Evolutionary conservation across 306 rosid species (phyloP).

Genomic region (Crataegus laevigata): DNA sequence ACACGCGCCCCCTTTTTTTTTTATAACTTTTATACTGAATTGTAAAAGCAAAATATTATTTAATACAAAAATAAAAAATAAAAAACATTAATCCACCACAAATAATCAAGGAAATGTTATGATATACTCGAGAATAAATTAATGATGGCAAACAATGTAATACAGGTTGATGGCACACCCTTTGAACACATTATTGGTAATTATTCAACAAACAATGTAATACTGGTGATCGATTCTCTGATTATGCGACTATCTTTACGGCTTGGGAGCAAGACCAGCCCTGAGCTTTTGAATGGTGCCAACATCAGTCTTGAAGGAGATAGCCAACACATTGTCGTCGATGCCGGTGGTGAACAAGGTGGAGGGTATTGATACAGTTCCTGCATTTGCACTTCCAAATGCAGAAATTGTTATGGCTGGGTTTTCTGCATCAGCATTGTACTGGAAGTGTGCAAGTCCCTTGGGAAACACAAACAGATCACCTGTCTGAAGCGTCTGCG

Average conservation of each 20-base stretch:
- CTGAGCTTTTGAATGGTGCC: slow-evolving; percentile 31
- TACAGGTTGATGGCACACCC: not conserved
- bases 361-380: slow-evolving; percentile 29
- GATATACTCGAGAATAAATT: too few species aligned
- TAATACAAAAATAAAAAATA: too few species aligned
- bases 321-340: slow-evolving; percentile 36
- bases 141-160: too few species aligned
- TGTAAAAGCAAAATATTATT: too few species aligned
- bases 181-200: not conserved
- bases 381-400: slow-evolving; percentile 47
- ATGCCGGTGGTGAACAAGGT: slow-evolving; percentile 30
- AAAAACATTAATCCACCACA: too few species aligned
- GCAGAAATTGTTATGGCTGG: slow-evolving; percentile 35
- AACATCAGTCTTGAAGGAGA: slow-evolving; percentile 41
- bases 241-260: not conserved
- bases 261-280: slow-evolving; percentile 31
- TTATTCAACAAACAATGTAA: not conserved
- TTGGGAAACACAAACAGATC: slow-evolving; percentile 47
- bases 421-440: slow-evolving; percentile 8
- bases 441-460: slow-evolving; percentile 49
- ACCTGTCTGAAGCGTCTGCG: slow-evolving; percentile 28
- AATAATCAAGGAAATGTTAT: too few species aligned
- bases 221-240: not conserved
- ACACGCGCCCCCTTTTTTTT: too few species aligned
- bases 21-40: too few species aligned